Evolutionary conservation across 1,284 basidiomycete species (phyloP).

Genomic region (Leccinum fallax): DNA sequence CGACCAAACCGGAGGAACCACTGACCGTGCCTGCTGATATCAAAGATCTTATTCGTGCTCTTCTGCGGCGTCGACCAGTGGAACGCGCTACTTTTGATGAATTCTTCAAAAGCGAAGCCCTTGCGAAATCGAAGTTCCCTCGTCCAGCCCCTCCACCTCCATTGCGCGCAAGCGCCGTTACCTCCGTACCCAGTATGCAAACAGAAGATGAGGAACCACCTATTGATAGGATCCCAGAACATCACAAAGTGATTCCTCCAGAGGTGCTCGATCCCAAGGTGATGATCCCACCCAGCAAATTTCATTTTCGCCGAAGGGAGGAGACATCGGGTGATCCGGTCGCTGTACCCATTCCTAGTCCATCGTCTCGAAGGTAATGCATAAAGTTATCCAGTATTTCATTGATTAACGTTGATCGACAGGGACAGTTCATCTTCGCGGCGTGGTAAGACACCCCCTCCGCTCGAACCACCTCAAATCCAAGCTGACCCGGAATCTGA

Average conservation of each 20-base stretch:
- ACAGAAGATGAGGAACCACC: constrained; percentile 34
- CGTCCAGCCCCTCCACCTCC: constrained; percentile 39
- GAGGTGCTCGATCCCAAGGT: constrained; percentile 76
- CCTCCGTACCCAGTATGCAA: constrained; percentile 21
- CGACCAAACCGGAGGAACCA: constrained; percentile 40
- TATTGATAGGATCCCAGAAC: constrained; percentile 53
- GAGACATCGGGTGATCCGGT: constrained; percentile 21
- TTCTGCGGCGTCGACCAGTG: constrained; percentile 84
- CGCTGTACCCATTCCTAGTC: constrained; percentile 1
- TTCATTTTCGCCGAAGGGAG: constrained; percentile 59
- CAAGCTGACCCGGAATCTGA: constrained; percentile 13
- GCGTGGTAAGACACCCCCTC: constrained; percentile 20
- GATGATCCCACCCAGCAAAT: constrained; percentile 78
- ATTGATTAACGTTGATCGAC: background rate
- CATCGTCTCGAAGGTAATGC: constrained; percentile 25
- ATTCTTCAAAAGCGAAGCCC: constrained; percentile 85
- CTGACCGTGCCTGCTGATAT: constrained; percentile 78
- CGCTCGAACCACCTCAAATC: constrained; percentile 15
- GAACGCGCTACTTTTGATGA: constrained; percentile 91
- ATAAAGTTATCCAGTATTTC: background rate
- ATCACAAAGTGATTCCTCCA: constrained; percentile 68
- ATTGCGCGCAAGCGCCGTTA: constrained; percentile 12
- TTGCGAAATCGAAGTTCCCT: constrained; percentile 80
- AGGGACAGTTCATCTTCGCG: constrained; percentile 18
- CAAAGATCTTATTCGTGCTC: constrained; percentile 82